phyloP scores from a whole-genome alignment of 345 rosid genomes.

The Raphanus raphanistrum region DNA sequence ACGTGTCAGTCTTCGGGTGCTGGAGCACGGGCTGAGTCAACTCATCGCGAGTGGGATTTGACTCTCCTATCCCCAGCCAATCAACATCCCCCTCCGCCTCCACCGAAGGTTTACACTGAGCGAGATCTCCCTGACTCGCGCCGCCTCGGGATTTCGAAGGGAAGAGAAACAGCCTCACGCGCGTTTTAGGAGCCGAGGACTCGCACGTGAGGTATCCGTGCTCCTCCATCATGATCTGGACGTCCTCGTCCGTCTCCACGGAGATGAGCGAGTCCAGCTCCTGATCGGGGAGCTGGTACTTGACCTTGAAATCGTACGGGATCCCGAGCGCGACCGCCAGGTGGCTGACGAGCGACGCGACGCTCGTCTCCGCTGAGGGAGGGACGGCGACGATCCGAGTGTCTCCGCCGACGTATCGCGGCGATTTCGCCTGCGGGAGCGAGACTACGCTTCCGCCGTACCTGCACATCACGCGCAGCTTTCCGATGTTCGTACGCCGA shows the following conservation, averaged over 20 bases:
- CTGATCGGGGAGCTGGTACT: constrained; percentile 66
- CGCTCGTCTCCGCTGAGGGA: constrained; percentile 19
- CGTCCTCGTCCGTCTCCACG: constrained; percentile 60
- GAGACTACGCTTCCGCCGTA: constrained; percentile 67
- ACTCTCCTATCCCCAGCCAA: constrained; percentile 34
- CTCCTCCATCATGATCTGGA: constrained; percentile 69
- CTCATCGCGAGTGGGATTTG: constrained; percentile 28
- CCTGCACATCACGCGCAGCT: constrained; percentile 81
- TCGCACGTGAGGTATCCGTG: constrained; percentile 42
- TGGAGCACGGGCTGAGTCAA: constrained; percentile 41
- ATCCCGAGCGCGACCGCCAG: constrained; percentile 44
- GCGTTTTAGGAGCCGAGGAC: constrained; percentile 28
- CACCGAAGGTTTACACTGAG: constrained; percentile 1
- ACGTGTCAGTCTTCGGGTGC: constrained; percentile 75
- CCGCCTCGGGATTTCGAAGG: constrained; percentile 32
- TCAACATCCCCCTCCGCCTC: constrained; percentile 11
- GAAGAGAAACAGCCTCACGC: constrained; percentile 57
- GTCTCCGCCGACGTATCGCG: constrained; percentile 61
- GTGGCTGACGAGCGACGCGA: constrained; percentile 40
- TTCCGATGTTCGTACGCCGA: constrained; percentile 11
- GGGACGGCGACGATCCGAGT: constrained; percentile 53
- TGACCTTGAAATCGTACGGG: constrained; percentile 46
- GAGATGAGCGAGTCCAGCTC: constrained; percentile 65
- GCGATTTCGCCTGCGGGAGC: constrained; percentile 54
- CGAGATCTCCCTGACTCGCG: constrained; percentile 22